A percentile compares a stretch with the other conserved stretches of the same genome.
Conservation (phyloP, 495 filamentous ascomycete species). For the Lophiostoma macrostomum region DNA sequence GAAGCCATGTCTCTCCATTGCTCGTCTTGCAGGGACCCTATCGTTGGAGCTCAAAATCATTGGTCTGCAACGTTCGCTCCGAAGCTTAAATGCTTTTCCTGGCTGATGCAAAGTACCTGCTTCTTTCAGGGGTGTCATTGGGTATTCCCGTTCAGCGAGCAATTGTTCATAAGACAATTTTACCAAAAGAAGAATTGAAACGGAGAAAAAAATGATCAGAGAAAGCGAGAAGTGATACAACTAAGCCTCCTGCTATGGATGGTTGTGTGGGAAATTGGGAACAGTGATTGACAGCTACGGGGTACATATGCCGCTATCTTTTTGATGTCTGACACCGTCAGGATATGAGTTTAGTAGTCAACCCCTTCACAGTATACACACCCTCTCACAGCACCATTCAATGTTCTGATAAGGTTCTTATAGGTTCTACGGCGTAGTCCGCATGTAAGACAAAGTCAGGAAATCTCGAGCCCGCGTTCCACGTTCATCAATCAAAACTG, state of each 20-base stretch:
- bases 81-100: constrained; percentile 44
- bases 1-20: background rate
- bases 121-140: too few relatives aligned
- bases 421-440: constrained; percentile 33
- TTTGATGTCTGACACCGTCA: constrained; percentile 28
- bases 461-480: constrained; percentile 24
- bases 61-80: constrained; percentile 37
- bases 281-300: too few relatives aligned
- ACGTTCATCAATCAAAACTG: constrained; percentile 28
- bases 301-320: constrained; percentile 19
- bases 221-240: too few relatives aligned
- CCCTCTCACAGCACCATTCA: background rate
- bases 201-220: too few relatives aligned
- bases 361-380: background rate
- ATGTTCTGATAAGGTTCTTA: constrained; percentile 1
- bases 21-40: constrained; percentile 25
- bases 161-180: too few relatives aligned
- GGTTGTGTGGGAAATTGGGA: too few relatives aligned
- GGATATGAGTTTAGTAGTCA: background rate
- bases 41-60: constrained; percentile 30
- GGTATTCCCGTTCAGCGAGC: too few relatives aligned
- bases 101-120: constrained; percentile 31
- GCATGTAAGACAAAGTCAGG: constrained; percentile 34
- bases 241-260: too few relatives aligned
- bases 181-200: too few relatives aligned